Base-by-base conservation (phyloP, 139 green algal species). In the Asterochloris sp. region DNA sequence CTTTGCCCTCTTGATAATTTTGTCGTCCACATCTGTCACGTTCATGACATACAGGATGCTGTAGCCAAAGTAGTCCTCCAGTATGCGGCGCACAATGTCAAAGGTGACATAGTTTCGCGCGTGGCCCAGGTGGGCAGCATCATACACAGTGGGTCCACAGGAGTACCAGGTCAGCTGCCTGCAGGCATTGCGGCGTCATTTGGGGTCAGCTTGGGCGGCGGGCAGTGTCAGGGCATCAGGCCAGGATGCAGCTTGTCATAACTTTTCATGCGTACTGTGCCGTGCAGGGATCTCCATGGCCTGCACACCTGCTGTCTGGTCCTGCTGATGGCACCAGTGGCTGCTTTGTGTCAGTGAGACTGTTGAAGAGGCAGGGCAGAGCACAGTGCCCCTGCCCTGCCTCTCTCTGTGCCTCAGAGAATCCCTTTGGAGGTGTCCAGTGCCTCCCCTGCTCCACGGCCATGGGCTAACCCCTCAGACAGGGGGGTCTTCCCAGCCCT, bases 21-120 rank as follows among this genome's bases (percentile, higher is more conserved):
- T 99, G 89, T 99, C 97, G 83, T 99, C 97, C 63, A 99, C 95
- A 84, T 99, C 97, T 2, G 97, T 99, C n/a, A 99, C 93, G 87
- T 99, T 99, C 97, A 99, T 83, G 27, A 97, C 91, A 79, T 94
- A 98, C 54, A 94, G 88, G 23, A 94, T 83, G 76, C 95, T 92
- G 89, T 98, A 98, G 6, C 92, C 90, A 47, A 98, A 98, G 85
- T 98, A 98, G 86, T 98, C 95, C 83, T 98, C 92, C 78, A 98
- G 88, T 0, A 99, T 91, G 2, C 97, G 91, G 21, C 97, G 88
- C 28, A 99, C 87, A 62, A 99, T 97, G 90, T 99, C 97, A 85
- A 99, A 98, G 9, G 93, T 96, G n/a, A 99, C 84, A 85, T 99
- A 99, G 84, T 97, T 98, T 62, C 97, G 90, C 26, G 71, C 62